Percentiles rank a stretch among this genome's conserved stretches.
Conservation (phyloP, 495 filamentous ascomycete genomes). For the Penicillium taxi region DNA sequence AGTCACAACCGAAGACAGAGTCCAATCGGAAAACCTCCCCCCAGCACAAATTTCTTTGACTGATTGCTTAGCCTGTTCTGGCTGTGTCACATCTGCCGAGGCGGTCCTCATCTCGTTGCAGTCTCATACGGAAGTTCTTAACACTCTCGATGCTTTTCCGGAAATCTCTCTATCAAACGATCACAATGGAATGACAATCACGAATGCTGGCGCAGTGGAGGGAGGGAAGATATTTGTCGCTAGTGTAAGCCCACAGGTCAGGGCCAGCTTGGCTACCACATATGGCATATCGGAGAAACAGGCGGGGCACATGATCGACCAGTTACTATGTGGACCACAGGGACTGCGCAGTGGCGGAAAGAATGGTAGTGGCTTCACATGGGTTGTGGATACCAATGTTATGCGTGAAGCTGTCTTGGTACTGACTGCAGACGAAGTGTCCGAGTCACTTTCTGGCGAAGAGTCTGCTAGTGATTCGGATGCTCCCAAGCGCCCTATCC, state of each 20-base stretch:
- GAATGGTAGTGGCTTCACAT: conserved; percentile 69
- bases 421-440: conserved; percentile 71
- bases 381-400: conserved; percentile 79
- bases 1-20: conserved; percentile 85
- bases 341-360: conserved; percentile 62
- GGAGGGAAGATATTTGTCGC: conserved; percentile 73
- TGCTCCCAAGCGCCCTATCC: conserved; percentile 58
- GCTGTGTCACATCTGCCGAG: conserved; percentile 95
- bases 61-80: conserved; percentile 94
- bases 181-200: conserved; percentile 19
- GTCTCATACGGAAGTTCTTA: conserved; percentile 83
- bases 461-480: conserved; percentile 13
- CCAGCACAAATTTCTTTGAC: conserved; percentile 88
- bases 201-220: conserved; percentile 21
- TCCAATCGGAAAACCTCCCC: conserved; percentile 46
- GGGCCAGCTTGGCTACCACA: conserved; percentile 79
- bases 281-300: conserved; percentile 63
- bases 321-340: conserved; percentile 61
- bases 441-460: conserved; percentile 34
- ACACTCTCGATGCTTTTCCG: conserved; percentile 62
- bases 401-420: conserved; percentile 70
- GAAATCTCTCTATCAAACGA: conserved; percentile 31
- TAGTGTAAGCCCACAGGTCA: conserved; percentile 81
- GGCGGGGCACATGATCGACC: conserved; percentile 73
- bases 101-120: conserved; percentile 89